These are phyloP conservation scores for Mortierella sp. DNA, from an alignment of 371 early-diverging fungal genomes.

Conservation along the genomic window DNA sequence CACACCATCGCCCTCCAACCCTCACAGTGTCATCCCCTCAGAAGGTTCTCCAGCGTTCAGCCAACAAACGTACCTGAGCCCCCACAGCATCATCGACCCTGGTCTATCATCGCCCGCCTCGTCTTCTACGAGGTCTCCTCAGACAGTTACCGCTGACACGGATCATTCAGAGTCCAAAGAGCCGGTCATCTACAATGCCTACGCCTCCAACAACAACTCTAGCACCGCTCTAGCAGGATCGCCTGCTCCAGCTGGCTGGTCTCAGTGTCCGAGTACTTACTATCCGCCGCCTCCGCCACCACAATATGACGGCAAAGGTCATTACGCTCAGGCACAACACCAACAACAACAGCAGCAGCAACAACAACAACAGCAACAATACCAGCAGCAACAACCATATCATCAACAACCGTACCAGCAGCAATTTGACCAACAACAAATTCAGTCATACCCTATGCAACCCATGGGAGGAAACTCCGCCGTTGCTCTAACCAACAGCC, in stretches of 20 bases:
- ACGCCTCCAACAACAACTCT: background rate
- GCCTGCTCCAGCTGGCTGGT: background rate
- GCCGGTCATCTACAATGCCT: background rate
- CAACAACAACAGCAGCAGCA: background rate
- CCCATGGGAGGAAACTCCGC: background rate
- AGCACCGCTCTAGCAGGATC: background rate
- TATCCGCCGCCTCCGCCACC: background rate
- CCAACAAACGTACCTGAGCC: background rate
- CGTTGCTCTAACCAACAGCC: background rate
- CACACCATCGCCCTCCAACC: background rate
- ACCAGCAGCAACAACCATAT: background rate
- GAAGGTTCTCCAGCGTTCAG: background rate
- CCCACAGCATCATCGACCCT: background rate
- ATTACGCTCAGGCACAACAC: background rate
- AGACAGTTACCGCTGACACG: background rate
- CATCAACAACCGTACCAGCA: background rate
- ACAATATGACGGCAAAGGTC: background rate
- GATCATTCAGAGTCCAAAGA: background rate
- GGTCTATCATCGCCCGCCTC: background rate
- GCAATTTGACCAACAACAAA: background rate
- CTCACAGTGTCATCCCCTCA: background rate
- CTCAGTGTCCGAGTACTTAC: background rate
- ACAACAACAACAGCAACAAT: background rate
- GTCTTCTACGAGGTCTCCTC: constrained; percentile 2
- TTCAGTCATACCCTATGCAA: background rate